Evolutionary conservation across 2,329 filamentous ascomycete species (phyloP).

Genomic region (Sphaerulina musiva): DNA sequence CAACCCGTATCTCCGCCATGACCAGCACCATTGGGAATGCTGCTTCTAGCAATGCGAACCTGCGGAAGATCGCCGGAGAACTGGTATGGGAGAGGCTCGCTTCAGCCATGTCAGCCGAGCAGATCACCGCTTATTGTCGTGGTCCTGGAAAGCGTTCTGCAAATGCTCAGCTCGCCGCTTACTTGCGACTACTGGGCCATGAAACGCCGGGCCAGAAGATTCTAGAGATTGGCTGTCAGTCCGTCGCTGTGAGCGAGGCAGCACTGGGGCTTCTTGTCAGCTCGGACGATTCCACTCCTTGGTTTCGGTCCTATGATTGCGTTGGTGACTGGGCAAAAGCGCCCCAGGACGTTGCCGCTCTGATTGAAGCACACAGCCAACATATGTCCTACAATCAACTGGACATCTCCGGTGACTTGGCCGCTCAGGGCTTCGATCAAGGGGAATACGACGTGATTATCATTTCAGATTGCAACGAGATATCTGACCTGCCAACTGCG

Average conservation of each 20-base stretch:
- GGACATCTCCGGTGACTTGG: background rate
- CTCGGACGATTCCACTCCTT: background rate
- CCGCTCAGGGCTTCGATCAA: background rate
- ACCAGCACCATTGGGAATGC: background rate
- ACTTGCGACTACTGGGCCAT: background rate
- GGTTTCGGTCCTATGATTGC: background rate
- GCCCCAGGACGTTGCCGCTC: background rate
- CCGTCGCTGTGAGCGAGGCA: background rate
- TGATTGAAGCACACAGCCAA: background rate
- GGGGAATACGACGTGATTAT: background rate
- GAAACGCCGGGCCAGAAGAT: background rate
- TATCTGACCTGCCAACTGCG: background rate
- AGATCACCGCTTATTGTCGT: background rate
- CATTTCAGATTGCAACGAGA: background rate
- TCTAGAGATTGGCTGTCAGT: background rate
- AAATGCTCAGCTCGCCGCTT: background rate
- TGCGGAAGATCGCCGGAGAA: background rate
- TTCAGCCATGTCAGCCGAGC: background rate
- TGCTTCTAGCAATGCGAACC: background rate
- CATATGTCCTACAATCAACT: background rate
- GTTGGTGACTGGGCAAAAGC: background rate
- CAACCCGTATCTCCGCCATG: background rate
- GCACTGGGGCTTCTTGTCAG: background rate
- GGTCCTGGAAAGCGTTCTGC: background rate
- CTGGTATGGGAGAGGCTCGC: background rate